Evolutionary conservation across 2,329 filamentous ascomycete genomes (phyloP).

Genomic region (Aspergillus sp.): DNA sequence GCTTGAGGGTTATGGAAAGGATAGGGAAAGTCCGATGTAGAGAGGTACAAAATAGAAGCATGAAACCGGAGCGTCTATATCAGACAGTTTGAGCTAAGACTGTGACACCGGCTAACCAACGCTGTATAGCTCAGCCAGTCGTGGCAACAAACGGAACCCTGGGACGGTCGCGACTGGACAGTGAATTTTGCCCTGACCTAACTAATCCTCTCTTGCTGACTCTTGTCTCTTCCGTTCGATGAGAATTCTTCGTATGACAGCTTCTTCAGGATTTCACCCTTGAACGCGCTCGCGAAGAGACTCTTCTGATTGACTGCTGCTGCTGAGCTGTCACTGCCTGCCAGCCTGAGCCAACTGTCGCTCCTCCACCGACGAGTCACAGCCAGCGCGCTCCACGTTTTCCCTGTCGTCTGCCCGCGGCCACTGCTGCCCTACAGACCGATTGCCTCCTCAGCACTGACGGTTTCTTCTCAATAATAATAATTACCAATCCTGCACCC

Average conservation of each 20-base stretch:
- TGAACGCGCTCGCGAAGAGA: neutral
- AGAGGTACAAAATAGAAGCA: neutral
- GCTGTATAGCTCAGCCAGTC: conserved; percentile 2
- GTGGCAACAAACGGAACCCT: conserved; percentile 18
- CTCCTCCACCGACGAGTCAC: conserved; percentile 17
- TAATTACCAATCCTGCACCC: conserved; percentile 6
- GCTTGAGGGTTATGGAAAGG: neutral
- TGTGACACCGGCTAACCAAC: conserved; percentile 1
- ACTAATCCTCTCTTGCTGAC: neutral
- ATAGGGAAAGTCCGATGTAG: neutral
- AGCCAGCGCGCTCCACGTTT: conserved; percentile 24
- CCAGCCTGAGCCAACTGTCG: conserved; percentile 15
- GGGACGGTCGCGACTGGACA: conserved; percentile 13
- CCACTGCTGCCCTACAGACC: conserved; percentile 6
- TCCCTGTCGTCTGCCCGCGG: conserved; percentile 11
- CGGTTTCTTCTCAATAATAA: conserved; percentile 3
- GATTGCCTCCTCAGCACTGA: conserved; percentile 6
- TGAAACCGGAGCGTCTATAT: neutral
- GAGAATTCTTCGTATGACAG: neutral
- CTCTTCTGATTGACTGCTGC: neutral
- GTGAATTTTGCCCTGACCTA: conserved; percentile 5
- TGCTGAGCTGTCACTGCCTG: neutral
- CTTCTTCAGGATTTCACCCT: neutral
- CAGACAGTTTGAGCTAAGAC: neutral
- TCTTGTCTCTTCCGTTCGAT: neutral